These are phyloP conservation scores for Fraxinus anomala DNA, from an alignment of 257 asterid species.

Conservation along the genomic window DNA sequence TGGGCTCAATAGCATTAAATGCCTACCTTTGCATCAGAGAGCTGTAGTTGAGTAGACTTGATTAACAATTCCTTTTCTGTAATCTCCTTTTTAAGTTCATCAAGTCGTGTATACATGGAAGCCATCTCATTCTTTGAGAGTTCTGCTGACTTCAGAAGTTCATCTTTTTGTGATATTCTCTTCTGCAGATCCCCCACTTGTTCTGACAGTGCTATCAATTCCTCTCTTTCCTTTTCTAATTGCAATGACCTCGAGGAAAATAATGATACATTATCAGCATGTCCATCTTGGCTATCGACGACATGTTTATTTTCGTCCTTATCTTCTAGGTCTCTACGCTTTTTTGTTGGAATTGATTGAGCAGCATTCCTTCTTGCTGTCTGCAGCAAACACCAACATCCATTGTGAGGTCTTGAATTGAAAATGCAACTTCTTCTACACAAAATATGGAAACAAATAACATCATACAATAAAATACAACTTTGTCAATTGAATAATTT, in stretches of 20 bases:
- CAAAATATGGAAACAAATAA: background rate
- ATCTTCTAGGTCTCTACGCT: slow-evolving; percentile 46
- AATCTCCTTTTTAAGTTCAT: slow-evolving; percentile 59
- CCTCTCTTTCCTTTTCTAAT: slow-evolving; percentile 79
- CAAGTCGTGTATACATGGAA: slow-evolving; percentile 43
- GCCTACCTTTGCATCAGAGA: slow-evolving; percentile 79
- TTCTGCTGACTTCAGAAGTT: slow-evolving; percentile 68
- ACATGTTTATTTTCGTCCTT: slow-evolving; percentile 39
- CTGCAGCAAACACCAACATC: slow-evolving; percentile 48
- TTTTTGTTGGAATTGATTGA: slow-evolving; percentile 51
- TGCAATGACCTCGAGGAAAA: slow-evolving; percentile 55
- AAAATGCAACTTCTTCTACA: background rate
- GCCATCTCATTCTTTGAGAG: slow-evolving; percentile 60
- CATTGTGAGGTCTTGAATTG: slow-evolving; percentile 2
- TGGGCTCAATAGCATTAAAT: background rate
- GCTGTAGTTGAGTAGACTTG: slow-evolving; percentile 72
- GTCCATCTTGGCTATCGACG: slow-evolving; percentile 45
- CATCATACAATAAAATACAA: background rate
- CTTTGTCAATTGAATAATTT: background rate
- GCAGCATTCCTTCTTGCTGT: slow-evolving; percentile 55
- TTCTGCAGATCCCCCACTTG: slow-evolving; percentile 74
- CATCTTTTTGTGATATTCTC: slow-evolving; percentile 78
- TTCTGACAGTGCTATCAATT: slow-evolving; percentile 59
- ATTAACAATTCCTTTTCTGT: slow-evolving; percentile 68
- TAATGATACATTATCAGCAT: slow-evolving; percentile 49